Conservation (phyloP, 768 basidiomycete genomes). For the Lactarius hengduanensis region DNA sequence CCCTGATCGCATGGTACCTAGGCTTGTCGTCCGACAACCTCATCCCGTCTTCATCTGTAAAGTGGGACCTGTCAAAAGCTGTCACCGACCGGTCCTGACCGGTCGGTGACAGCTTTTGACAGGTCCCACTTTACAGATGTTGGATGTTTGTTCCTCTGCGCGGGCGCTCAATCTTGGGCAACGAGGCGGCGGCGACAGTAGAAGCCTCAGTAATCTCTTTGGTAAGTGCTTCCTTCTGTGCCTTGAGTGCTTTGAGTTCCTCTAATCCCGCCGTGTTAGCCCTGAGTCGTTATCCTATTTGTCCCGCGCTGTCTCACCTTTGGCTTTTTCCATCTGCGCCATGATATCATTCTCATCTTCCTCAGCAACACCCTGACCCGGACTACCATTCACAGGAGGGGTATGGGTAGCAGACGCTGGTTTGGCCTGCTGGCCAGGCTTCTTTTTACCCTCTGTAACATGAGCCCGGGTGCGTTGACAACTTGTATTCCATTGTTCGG, state of each 20-base stretch:
- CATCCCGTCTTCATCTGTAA: neutral
- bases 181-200: neutral
- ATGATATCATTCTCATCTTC: neutral
- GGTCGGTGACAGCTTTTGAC: too few species aligned
- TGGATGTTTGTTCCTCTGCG: neutral
- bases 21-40: neutral
- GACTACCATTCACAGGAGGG: neutral
- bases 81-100: too few species aligned
- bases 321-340: neutral
- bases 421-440: neutral
- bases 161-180: neutral
- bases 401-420: neutral
- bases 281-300: neutral
- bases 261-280: neutral
- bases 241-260: neutral
- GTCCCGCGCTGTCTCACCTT: neutral
- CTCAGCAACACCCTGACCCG: neutral
- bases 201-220: neutral
- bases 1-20: neutral
- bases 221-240: neutral
- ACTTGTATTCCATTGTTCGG: neutral
- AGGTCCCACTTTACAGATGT: too few species aligned
- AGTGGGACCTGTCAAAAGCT: too few species aligned
- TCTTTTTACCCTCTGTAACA: neutral
- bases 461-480: neutral